Evolutionary conservation across 1,139 yeast genomes (phyloP).

Genomic region (Kazachstania sp.): DNA sequence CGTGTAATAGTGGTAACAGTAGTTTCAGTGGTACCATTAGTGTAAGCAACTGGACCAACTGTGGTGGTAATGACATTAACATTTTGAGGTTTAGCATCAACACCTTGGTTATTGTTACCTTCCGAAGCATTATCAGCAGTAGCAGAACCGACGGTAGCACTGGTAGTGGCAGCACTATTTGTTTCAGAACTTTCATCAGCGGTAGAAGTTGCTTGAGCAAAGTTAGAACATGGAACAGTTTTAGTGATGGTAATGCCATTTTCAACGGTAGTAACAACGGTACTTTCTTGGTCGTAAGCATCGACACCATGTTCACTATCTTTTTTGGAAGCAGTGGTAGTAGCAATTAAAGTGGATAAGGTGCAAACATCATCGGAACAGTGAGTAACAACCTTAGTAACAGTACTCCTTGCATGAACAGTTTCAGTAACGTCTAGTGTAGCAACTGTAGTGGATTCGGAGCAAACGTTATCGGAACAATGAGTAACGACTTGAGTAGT

Average conservation of each 20-base stretch:
- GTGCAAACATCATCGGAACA: conserved; percentile 2
- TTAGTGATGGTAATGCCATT: background rate
- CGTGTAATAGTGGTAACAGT: background rate
- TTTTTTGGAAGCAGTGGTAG: background rate
- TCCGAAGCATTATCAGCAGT: background rate
- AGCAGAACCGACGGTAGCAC: background rate
- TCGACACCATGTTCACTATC: background rate
- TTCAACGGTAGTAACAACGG: background rate
- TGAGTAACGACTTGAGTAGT: conserved; percentile 2
- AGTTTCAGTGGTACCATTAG: background rate
- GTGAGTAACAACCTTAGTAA: conserved; percentile 2
- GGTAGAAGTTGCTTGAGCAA: conserved; percentile 35
- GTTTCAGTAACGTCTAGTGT: background rate
- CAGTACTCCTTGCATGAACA: background rate
- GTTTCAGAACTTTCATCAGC: conserved; percentile 46
- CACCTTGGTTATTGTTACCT: background rate
- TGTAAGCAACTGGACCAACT: background rate
- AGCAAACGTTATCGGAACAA: conserved; percentile 2
- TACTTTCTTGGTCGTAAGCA: background rate
- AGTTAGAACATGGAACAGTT: background rate
- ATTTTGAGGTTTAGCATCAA: conserved; percentile 1
- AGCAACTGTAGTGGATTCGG: background rate
- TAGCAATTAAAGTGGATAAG: background rate
- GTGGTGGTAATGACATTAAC: background rate
- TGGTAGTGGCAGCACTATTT: background rate